Base-by-base conservation (phyloP, 139 green algal species). In the Coelastrella sp. region DNA sequence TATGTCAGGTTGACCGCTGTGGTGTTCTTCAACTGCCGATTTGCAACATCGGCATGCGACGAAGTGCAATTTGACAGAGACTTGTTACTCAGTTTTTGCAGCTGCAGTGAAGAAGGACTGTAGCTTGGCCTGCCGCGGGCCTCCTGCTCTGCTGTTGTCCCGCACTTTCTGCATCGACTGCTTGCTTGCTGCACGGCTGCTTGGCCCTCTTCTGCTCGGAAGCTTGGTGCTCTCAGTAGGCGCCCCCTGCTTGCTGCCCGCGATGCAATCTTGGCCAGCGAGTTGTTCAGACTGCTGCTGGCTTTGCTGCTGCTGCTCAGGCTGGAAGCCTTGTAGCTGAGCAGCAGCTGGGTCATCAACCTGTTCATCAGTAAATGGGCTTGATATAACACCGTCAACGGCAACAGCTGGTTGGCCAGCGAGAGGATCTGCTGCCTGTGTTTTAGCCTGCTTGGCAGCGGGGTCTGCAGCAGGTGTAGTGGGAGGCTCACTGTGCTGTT, bases 291-390 rank as follows among this genome's bases (percentile, higher is more conserved):
- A 60, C 17, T 78, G 82, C 61, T 88, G 82, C 82, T 78, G 60
- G 61, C 19, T 11, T 14, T 87, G 82, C 59, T 87, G 56, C 82
- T 87, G 82, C 82, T 87, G 82, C 82, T 74, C 20, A 22, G 24
- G 82, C 82, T 35, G 17, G 12, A 49, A 7, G 35, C 35, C 35
- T 49, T 49, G 35, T 49, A 49, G 35, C 35, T 49, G 35, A 49
- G 35, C 35, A 49, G 35, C 35, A 49, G 35, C 35, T 49, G 35
- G 35, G 35, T 49, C 35, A 49, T 49, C 35, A 3, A 49, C 35
- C 35, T 49, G 35, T 49, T 49, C 35, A 49, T 49, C 35, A 49
- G 35, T 49, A 49, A 1, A 1, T 49, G 35, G 35, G 35, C 35
- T 49, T 49, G 35, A 3, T 5, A 49, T 49, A 49, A 49, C 35